These are phyloP conservation scores for Penicillium subrubescens DNA, from an alignment of 495 filamentous ascomycete species.

Conservation along the genomic window DNA sequence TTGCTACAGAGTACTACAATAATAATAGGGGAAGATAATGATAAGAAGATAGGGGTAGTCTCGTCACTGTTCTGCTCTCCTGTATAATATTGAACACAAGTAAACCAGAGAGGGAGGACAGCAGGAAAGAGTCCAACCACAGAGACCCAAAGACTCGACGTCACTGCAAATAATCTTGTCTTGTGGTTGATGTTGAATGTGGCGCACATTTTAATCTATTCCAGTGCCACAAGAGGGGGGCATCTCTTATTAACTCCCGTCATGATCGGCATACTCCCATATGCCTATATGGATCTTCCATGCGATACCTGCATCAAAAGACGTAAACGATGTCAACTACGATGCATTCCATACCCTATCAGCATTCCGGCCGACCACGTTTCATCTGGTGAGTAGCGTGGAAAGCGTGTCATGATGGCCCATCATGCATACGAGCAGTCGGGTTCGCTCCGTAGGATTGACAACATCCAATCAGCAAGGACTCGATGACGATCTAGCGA, in stretches of 20 bases:
- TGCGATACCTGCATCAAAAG: constrained; percentile 11
- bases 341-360: constrained; percentile 17
- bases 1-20: too few species aligned
- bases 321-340: background rate
- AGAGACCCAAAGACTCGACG: constrained; percentile 5
- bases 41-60: too few species aligned
- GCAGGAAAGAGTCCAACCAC: background rate
- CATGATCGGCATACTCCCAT: constrained; percentile 17
- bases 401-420: background rate
- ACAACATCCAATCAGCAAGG: background rate
- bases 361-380: background rate
- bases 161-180: constrained; percentile 6
- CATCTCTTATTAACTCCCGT: background rate
- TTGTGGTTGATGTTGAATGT: constrained; percentile 11
- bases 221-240: constrained; percentile 14
- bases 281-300: constrained; percentile 10
- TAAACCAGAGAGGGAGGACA: background rate
- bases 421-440: background rate
- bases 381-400: background rate
- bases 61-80: background rate
- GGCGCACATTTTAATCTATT: constrained; percentile 24
- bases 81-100: background rate
- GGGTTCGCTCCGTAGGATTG: background rate
- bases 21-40: too few species aligned
- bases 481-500: background rate